These are phyloP conservation scores for Malassezia nana DNA, from an alignment of 1,284 basidiomycete species.

Conservation along the genomic window DNA sequence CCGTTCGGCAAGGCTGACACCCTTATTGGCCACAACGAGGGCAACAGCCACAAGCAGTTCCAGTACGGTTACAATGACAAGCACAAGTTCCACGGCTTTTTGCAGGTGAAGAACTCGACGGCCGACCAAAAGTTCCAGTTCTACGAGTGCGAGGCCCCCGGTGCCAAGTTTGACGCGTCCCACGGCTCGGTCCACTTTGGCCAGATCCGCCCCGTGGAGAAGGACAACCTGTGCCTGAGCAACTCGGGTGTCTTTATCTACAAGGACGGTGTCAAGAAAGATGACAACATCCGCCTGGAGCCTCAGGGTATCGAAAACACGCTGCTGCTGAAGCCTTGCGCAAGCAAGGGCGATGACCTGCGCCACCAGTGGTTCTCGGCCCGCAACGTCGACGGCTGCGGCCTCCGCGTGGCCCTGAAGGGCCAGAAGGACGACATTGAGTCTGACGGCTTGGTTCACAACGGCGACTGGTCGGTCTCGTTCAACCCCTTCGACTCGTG, in stretches of 20 bases:
- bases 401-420: background rate
- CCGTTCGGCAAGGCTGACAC: background rate
- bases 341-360: background rate
- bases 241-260: background rate
- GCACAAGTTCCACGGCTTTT: background rate
- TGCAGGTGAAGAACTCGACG: background rate
- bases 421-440: background rate
- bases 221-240: background rate
- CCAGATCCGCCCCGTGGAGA: background rate
- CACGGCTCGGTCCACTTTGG: background rate
- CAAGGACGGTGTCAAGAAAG: background rate
- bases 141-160: background rate
- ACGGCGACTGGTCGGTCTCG: background rate
- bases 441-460: background rate
- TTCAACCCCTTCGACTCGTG: background rate
- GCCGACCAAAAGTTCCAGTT: constrained; percentile 1
- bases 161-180: background rate
- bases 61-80: background rate
- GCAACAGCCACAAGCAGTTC: background rate
- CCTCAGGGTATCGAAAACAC: background rate
- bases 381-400: background rate
- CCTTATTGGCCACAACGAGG: background rate
- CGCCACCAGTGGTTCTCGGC: constrained; percentile 1
- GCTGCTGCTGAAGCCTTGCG: background rate
- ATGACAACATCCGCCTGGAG: background rate